Percentiles rank a stretch among this genome's conserved stretches.
These are phyloP conservation scores for Salvia hispanica DNA, from an alignment of 257 asterid genomes.

Conservation along the genomic window DNA sequence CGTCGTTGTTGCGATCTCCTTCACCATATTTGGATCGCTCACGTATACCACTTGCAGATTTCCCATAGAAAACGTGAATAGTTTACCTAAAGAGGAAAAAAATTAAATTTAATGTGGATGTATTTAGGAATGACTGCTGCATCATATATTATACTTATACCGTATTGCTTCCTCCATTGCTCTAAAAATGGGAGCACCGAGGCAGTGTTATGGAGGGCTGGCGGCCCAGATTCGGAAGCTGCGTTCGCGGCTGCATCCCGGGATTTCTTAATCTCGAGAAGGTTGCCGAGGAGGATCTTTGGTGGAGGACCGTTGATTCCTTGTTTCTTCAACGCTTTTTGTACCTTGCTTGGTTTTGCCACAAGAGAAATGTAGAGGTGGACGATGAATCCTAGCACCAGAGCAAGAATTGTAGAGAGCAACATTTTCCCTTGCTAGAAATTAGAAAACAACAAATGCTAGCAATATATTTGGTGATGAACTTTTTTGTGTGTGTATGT, in stretches of 20 bases:
- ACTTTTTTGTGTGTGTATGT: no score
- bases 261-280: conserved; percentile 53
- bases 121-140: no score
- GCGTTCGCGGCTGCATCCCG: conserved; percentile 22
- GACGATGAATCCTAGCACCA: conserved; percentile 26
- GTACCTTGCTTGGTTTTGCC: conserved; percentile 40
- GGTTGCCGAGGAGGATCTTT: conserved; percentile 48
- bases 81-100: conserved; percentile 25
- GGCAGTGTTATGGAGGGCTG: conserved; percentile 40
- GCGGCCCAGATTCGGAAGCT: conserved; percentile 27
- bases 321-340: conserved; percentile 42
- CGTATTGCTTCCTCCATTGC: conserved; percentile 71
- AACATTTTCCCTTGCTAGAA: not conserved
- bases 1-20: conserved; percentile 39
- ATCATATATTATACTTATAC: no score
- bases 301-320: conserved; percentile 65
- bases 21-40: conserved; percentile 37
- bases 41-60: conserved; percentile 41
- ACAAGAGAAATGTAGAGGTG: conserved; percentile 37
- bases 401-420: conserved; percentile 21
- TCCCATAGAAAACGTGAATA: conserved; percentile 43
- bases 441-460: no score
- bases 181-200: conserved; percentile 49
- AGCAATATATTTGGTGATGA: no score
- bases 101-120: not conserved